phyloP scores from a whole-genome alignment of 176 grass and related monocot species.

The Miscanthus lutarioriparius region DNA sequence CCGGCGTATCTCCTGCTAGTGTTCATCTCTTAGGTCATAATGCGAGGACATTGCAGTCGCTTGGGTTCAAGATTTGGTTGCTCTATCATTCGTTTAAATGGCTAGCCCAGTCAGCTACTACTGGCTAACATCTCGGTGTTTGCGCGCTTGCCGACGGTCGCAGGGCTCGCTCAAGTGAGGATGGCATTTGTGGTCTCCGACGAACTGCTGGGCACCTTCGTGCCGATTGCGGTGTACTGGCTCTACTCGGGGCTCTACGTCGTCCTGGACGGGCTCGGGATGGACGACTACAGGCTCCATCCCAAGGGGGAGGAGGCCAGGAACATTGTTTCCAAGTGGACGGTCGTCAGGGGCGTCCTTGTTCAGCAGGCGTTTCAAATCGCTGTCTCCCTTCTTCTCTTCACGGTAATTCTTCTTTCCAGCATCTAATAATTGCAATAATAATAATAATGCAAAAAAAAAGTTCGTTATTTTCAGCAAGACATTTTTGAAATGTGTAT shows the following conservation, averaged over 20 bases:
- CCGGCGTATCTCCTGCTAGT: not conserved
- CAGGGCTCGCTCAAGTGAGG: not conserved
- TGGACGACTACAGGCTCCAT: conserved; percentile 82
- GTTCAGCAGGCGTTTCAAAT: conserved; percentile 84
- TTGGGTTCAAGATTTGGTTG: conserved; percentile 30
- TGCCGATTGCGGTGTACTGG: conserved; percentile 91
- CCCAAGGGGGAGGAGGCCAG: conserved; percentile 71
- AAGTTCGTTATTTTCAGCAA: not conserved
- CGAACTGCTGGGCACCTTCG: conserved; percentile 83
- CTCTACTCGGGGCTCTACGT: conserved; percentile 79
- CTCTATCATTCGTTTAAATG: not conserved
- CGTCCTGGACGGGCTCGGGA: conserved; percentile 55
- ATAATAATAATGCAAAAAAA: not conserved
- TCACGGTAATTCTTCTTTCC: conserved; percentile 52
- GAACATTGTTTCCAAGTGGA: conserved; percentile 71
- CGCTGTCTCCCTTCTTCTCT: conserved; percentile 70
- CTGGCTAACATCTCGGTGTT: conserved; percentile 6
- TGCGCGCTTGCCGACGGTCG: not conserved
- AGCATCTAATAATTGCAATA: not conserved
- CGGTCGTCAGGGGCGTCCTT: conserved; percentile 81
- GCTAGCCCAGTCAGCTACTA: not conserved
- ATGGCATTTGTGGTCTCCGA: conserved; percentile 75
- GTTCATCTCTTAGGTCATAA: not conserved
- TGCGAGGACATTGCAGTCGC: not conserved
- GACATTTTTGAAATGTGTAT: not conserved